Evolutionary conservation across 192 early-diverging fungal species (phyloP), one percentile per base, ranked within the genome.

Genomic region (Gaertneriomyces sp.): DNA sequence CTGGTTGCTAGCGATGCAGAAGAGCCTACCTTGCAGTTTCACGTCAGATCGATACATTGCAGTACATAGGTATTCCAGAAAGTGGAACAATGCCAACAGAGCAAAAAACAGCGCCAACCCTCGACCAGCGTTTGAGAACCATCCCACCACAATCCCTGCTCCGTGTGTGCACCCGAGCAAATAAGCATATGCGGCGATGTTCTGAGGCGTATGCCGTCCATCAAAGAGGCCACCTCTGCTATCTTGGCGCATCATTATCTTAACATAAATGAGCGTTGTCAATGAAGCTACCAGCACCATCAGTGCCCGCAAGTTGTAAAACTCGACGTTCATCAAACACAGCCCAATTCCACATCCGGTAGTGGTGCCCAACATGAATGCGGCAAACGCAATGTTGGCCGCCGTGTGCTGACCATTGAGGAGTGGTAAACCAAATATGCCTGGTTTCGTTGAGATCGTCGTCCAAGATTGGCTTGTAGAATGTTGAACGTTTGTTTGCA

Each of bases 61-160:
- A 14, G 92, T 94, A 7, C 85, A 77, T 16, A 93, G 56, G 64
- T 98, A 98, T 73, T 98, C 95, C 19, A 92, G 72, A 19, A 86
- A 74, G 68, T 98, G 95, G 68, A 95, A 98, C 8, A 87, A 46
- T 3, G 86, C 79, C 2, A 95, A 73, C 4, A 81, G 67, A 2
- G 75, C 74, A 12, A 93, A 53, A 66, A 86, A 94, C 42, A 90
- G 45, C 50, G 90, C 90, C 47, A 93, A 66, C 55, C 81, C 71
- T 66, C 73, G 64, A n/a, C 81, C 69, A 33, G 62, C 57, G 14
- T 73, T 10, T 20, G 64, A 60, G 1, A 8, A 44, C 8, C 49
- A 5, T 17, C 45, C 53, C 0, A 74, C 6, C 3, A 40, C 52
- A 0, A 71, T 19, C 14, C 90, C 89, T 0, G 64, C 56, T 4